Percentiles rank a stretch among this genome's conserved stretches.
Conservation (phyloP, 768 basidiomycete genomes). For the Mycena vitilis region DNA sequence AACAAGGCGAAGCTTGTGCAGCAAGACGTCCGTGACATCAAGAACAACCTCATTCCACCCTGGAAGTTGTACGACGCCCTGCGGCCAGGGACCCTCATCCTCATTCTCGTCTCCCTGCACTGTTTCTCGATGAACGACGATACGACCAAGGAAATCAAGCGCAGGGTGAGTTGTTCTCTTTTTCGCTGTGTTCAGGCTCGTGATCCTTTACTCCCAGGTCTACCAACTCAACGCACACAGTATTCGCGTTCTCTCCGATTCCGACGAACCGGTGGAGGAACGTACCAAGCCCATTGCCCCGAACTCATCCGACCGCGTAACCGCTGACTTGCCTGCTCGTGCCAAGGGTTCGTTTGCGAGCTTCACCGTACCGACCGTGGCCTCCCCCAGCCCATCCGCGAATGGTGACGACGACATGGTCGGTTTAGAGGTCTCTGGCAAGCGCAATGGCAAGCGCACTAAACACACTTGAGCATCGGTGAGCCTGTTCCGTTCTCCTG, state of each 20-base stretch:
- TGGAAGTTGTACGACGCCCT: not conserved
- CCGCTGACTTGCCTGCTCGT: too few species aligned
- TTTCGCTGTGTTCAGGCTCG: too few species aligned
- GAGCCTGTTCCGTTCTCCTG: too few species aligned
- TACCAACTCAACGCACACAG: slow-evolving; percentile 1
- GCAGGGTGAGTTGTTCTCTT: not conserved
- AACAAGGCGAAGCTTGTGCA: not conserved
- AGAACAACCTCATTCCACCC: slow-evolving; percentile 11
- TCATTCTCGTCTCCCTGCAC: not conserved
- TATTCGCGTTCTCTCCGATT: not conserved
- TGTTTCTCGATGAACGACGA: too few species aligned
- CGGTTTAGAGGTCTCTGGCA: too few species aligned
- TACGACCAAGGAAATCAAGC: not conserved
- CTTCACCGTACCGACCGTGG: too few species aligned
- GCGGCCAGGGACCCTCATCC: not conserved
- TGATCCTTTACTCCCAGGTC: not conserved
- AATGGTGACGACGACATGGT: too few species aligned
- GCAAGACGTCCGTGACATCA: not conserved
- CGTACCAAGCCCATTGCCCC: not conserved
- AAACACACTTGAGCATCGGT: too few species aligned
- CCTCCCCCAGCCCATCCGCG: too few species aligned
- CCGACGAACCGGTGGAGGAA: not conserved
- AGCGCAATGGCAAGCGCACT: too few species aligned
- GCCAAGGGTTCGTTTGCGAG: too few species aligned
- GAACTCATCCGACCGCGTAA: too few species aligned